Percentiles rank a stretch among this genome's conserved stretches.
Conservation (phyloP, 2,329 filamentous ascomycete genomes). For the Corinectria fuckeliana region DNA sequence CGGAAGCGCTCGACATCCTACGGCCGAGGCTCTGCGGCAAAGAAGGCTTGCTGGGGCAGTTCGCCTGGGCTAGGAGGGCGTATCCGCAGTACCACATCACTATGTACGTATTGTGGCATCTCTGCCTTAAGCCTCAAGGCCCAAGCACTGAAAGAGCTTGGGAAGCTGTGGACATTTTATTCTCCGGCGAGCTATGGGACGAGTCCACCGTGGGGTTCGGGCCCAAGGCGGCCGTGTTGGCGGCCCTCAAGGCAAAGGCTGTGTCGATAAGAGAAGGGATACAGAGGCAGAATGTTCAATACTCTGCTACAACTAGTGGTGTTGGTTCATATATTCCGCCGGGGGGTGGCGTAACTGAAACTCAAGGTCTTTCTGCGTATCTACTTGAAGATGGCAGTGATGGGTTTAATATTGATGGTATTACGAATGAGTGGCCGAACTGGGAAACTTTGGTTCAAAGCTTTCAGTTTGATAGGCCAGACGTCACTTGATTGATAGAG, state of each 20-base stretch:
- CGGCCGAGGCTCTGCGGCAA: constrained; percentile 28
- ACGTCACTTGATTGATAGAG: neutral
- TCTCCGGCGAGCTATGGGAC: neutral
- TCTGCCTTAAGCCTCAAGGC: constrained; percentile 45
- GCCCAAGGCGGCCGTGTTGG: neutral
- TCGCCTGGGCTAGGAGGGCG: constrained; percentile 42
- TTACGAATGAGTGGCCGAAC: neutral
- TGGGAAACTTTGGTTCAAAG: neutral
- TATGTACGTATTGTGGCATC: constrained; percentile 48
- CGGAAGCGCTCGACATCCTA: constrained; percentile 39
- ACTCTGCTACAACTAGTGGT: neutral
- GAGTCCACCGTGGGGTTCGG: neutral
- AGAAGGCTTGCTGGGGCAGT: constrained; percentile 44
- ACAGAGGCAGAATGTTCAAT: neutral
- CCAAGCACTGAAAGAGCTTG: constrained; percentile 43
- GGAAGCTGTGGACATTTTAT: constrained; percentile 17
- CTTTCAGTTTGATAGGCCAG: neutral
- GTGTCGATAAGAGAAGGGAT: neutral
- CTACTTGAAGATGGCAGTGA: neutral
- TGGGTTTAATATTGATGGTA: neutral
- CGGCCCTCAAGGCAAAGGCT: constrained; percentile 1
- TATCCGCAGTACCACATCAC: constrained; percentile 47
- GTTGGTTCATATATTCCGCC: too few relatives aligned
- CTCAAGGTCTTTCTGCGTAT: neutral
- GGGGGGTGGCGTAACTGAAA: neutral